Evolutionary conservation across 768 basidiomycete genomes (phyloP), one percentile per base, ranked within the genome.

Genomic region (Candolleomyces eurysporus): DNA sequence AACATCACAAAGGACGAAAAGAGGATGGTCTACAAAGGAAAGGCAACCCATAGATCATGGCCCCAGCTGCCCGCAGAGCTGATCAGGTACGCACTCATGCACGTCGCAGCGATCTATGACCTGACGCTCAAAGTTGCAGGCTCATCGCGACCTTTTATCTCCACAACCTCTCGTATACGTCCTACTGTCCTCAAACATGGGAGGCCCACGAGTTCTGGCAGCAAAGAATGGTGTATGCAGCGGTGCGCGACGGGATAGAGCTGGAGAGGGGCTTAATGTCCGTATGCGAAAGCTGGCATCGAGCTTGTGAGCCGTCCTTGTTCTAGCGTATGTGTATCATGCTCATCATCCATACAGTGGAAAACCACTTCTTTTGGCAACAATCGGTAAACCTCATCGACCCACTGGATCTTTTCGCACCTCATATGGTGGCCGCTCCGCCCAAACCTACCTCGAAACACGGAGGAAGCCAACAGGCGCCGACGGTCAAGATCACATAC

Each of bases 331-430:
- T 39, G 17, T 17, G 19, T 53, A 39, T 43, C 9, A 36, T 59
- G 32, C 36, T 65, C 51, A 45, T 63, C 54, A 19, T 11, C 54
- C 61, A 61, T 64, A 5, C 67, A 91, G 89, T 91, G 60, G 84
- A 89, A 76, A 77, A 79, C 8, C 89, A 91, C 74, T 71, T 80
- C 17, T 90, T 89, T 68, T 91, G 89, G 89, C 78, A 79, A 62
- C 85, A 88, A 61, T 88, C 86, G 1, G 79, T 84, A 59, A 69
- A 80, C 3, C 70, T 84, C 32, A 74, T 91, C 63, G 89, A 91
- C 74, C 88, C 88, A 6, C 73, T 79, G 48, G 88, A 89, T 67
- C 64, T 72, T 46, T 78, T 86, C 21, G 78, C 76, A 4, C 79
- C 82, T 21, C 78, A 82, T 52, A 69, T 83, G 65, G 60, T 84